These are phyloP conservation scores for Vairimorpha ceranae DNA, from an alignment of 371 early-diverging fungal genomes.

Conservation along the genomic window DNA sequence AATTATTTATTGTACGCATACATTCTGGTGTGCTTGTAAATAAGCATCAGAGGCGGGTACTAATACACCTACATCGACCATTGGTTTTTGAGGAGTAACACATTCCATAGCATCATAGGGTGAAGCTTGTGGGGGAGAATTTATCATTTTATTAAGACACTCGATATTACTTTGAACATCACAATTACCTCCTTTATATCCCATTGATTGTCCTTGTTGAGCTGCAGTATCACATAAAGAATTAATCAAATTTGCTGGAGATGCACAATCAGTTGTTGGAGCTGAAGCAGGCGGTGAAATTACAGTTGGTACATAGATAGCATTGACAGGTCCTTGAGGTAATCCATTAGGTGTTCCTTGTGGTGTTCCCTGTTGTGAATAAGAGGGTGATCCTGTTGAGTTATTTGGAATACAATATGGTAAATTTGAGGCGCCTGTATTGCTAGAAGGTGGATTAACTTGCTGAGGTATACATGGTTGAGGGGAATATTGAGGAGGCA, in stretches of 20 bases:
- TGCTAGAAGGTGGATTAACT: neutral
- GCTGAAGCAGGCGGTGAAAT: neutral
- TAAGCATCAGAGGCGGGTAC: neutral
- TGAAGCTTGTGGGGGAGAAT: neutral
- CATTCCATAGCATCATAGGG: neutral
- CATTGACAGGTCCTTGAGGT: neutral
- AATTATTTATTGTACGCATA: slow-evolving; percentile 7
- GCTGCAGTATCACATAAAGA: slow-evolving; percentile 1
- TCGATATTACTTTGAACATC: neutral
- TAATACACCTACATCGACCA: slow-evolving; percentile 14
- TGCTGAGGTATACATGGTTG: neutral
- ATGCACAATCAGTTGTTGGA: neutral
- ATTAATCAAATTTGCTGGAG: neutral
- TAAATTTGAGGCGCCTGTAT: neutral
- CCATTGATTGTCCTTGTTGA: neutral
- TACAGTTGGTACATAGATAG: neutral
- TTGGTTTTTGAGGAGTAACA: neutral
- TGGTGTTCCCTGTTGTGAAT: neutral
- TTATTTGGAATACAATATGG: too few species aligned
- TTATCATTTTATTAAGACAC: neutral
- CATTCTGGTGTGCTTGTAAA: neutral
- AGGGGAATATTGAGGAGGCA: neutral
- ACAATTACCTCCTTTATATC: neutral
- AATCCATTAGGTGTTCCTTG: neutral
- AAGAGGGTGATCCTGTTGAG: neutral